Base-by-base conservation (phyloP, 441 rosid species). In the Brassica balearica region DNA sequence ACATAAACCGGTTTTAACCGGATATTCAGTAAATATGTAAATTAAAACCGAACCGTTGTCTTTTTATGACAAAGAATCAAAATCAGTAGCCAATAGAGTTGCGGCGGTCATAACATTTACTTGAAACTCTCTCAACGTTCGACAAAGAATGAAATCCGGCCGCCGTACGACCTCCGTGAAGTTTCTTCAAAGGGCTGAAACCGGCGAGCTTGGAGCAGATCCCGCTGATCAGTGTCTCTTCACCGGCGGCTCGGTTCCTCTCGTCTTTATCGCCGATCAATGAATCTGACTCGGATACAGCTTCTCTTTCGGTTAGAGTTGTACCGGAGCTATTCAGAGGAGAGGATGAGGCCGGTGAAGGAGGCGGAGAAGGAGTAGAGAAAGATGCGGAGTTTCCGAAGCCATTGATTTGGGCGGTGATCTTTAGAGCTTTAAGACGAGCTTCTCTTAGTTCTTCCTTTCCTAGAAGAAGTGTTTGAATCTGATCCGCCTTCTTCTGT, bases 1-100 rank as follows among this genome's bases (percentile, higher is more conserved):
- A 90, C 85, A 34, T 86, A 76, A 17, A 51, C 63, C 65, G 17
- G 25, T 8, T 63, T 27, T 29, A 8, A 73, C 22, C 68, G 20
- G 14, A 41, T 34, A 41, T 14, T 36, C 65, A 20, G 29, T 70
- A 55, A 4, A 55, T 14, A 25, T 56, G 20, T 55, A 58, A 19
- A 14, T 22, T 5, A 7, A 61, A 20, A 65, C 77, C 12, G 64
- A 2, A 43, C 48, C 43, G 43, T 20, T 10, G 17, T 62, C 29
- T 12, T 19, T 8, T 17, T 23, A 11, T 23, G 3, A 55, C 60
- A 59, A 59, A 20, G 29, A 59, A 10, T 3, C 29, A 59, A 3
- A 20, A 15, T 48, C 2, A 73, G 77, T 73, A 73, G 6, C 76
- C 76, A 12, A 73, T 73, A 19, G 69, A 73, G 63, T 29, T 73